Percentiles rank a stretch among this genome's conserved stretches.
These are phyloP conservation scores for Hemisphaericaspora nanyangensis DNA, from an alignment of 805 yeast genomes.

Conservation along the genomic window DNA sequence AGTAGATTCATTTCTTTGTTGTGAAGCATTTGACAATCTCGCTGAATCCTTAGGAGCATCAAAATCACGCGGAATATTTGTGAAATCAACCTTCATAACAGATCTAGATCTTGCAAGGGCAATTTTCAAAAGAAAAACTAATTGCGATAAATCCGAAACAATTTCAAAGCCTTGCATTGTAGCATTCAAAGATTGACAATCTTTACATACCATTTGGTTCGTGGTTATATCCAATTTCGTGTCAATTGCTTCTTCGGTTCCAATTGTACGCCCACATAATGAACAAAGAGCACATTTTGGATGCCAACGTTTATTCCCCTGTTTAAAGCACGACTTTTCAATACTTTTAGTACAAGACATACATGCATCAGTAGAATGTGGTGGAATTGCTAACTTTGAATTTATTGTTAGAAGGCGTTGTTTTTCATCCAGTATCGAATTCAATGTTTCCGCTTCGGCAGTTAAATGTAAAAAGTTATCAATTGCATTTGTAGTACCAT, in stretches of 20 bases:
- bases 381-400: slow-evolving; percentile 44
- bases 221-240: slow-evolving; percentile 41
- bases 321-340: slow-evolving; percentile 75
- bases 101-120: slow-evolving; percentile 73
- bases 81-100: slow-evolving; percentile 42
- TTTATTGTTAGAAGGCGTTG: slow-evolving; percentile 8
- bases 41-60: background rate
- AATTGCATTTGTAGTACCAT: slow-evolving; percentile 57
- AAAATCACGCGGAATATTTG: background rate
- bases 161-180: slow-evolving; percentile 51
- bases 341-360: slow-evolving; percentile 66
- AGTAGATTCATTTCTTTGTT: slow-evolving; percentile 3
- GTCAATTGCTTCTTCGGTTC: slow-evolving; percentile 36
- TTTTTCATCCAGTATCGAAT: slow-evolving; percentile 1
- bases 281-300: slow-evolving; percentile 65
- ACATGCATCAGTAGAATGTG: slow-evolving; percentile 75
- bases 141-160: slow-evolving; percentile 71
- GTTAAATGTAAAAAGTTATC: slow-evolving; percentile 51
- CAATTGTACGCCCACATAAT: slow-evolving; percentile 42
- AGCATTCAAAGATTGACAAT: slow-evolving; percentile 48
- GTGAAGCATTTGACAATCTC: background rate
- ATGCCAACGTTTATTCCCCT: slow-evolving; percentile 74
- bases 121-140: slow-evolving; percentile 72
- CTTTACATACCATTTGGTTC: slow-evolving; percentile 49
- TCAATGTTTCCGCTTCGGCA: slow-evolving; percentile 14